Evolutionary conservation across 1,284 basidiomycete genomes (phyloP), one percentile per base, ranked within the genome.

Genomic region (Violaceomyces palustris): DNA sequence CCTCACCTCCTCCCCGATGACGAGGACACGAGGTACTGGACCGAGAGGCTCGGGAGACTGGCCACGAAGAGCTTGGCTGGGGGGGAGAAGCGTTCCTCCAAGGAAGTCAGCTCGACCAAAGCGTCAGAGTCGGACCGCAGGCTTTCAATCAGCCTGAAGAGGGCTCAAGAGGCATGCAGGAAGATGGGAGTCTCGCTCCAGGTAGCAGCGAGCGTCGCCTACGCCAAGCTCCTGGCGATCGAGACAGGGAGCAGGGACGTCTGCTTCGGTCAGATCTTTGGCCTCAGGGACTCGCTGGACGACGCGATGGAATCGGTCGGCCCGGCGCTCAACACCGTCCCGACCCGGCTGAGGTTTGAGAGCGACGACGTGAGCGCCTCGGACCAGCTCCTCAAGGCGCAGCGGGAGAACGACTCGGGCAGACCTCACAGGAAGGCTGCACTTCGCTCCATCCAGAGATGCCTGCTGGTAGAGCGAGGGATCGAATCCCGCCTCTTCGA

Each of bases 221-320:
- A 57, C 22, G 64, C 61, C 10, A 61, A 58, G 43, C 42, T 67
- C 31, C 38, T 69, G 9, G 56, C 62, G 7, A 18, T 55, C 17
- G 49, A 56, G 28, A 57, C 47, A 10, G 35, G 32, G 3, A 39
- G 46, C 1, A 32, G 52, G 2, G 61, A 69, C 33, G 55, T 72
- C 3, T 62, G 66, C 43, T 64, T 72, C 40, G 69, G 67, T 1
- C 64, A 69, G 48, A 53, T 72, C 7, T 50, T 69, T 14, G 56
- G 60, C 9, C 41, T 72, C 15, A 39, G 68, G 11, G 57, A 61
- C 31, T 46, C 56, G 6, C 35, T 59, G 24, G 52, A 46, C 0
- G 59, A 56, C n/a, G 64, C 56, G 1, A 55, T 62, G 19, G 53
- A 50, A 4, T 50, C 61, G 24, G 45, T 72, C 14, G 67, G 67